A percentile compares a stretch with the other conserved stretches of the same genome.
Evolutionary conservation across 345 rosid species (phyloP).

Genomic region (Citrus reticulata): DNA sequence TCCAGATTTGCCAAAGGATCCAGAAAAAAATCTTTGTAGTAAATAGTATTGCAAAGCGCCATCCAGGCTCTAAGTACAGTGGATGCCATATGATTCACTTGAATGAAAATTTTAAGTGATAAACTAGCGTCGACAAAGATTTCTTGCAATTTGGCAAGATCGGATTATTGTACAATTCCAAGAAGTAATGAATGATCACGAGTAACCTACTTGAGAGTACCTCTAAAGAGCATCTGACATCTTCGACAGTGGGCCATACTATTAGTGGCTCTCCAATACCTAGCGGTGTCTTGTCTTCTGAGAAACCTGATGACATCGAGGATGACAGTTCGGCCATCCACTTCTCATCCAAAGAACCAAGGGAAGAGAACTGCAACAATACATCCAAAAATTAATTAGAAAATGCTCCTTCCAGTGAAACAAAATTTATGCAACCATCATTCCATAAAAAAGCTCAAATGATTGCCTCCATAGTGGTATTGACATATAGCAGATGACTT

Average conservation of each 20-base stretch:
- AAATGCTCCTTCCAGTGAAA: conserved; percentile 4
- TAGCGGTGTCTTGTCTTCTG: conserved; percentile 74
- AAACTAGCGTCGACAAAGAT: not conserved
- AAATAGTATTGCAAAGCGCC: not conserved
- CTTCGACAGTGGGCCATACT: conserved; percentile 94
- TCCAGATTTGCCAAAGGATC: not conserved
- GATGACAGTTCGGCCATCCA: conserved; percentile 85
- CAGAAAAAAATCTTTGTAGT: not conserved
- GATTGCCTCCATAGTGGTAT: not conserved
- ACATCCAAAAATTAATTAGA: not conserved
- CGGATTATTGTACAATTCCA: not conserved
- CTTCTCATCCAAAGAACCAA: conserved; percentile 91
- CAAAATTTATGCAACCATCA: not conserved
- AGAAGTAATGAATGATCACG: not conserved
- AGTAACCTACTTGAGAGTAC: conserved; percentile 34
- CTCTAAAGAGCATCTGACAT: conserved; percentile 91
- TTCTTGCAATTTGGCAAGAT: not conserved
- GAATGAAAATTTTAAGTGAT: not conserved
- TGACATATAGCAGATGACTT: not conserved
- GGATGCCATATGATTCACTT: not conserved
- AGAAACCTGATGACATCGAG: conserved; percentile 76
- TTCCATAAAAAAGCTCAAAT: not conserved
- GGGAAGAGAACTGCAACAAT: conserved; percentile 78
- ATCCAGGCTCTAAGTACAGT: not conserved
- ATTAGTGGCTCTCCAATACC: conserved; percentile 76